Base-by-base conservation (phyloP, 2,329 filamentous ascomycete species). In the Pseudogymnoascus sp. region DNA sequence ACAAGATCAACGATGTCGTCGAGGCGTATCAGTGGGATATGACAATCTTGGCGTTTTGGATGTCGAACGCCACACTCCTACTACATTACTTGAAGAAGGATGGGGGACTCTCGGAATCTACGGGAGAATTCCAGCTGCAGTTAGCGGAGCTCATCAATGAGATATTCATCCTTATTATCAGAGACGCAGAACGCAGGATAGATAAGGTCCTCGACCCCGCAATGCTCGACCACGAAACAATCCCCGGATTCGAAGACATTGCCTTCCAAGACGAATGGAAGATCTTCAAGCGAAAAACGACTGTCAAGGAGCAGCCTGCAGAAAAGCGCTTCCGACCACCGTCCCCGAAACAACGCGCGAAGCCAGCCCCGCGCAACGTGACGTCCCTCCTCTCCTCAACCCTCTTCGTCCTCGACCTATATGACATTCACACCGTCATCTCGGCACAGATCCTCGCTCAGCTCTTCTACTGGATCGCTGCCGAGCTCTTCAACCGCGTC, bases 241-340 rank as follows among this genome's bases (percentile, higher is more conserved):
- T 99, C 67, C 93, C 95, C 1, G 95, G 95, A 0, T 95, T 99
- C 68, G 93, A 97, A 73, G 93, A 96, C 72, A 91, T 99, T 65
- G 88, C 91, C 5, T 99, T 99, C 72, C 93, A 97, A 74, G 93
- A 97, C 73, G 95, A 99, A 74, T 99, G 95, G 95, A 97, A 96
- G 71, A 83, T 99, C 38, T 96, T 99, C 78, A 93, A 95, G 73
- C 85, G 89, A 63, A 97, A 96, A 75, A 85, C 89, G 66, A 92
- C 96, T 69, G 87, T 92, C 40, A 96, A 96, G 75, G 88, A 91
- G 62, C 92, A 97, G 73, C 91, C 93, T 0, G 81, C 89, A 1
- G 93, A 97, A 75, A 96, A 96, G 77, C 86, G 92, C 46, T 93
- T 93, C 72, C 86, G 93, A 42, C 95, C 95, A 12, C 95, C 93